phyloP scores from a whole-genome alignment of 2,329 filamentous ascomycete species.

The Colletotrichum phormii region DNA sequence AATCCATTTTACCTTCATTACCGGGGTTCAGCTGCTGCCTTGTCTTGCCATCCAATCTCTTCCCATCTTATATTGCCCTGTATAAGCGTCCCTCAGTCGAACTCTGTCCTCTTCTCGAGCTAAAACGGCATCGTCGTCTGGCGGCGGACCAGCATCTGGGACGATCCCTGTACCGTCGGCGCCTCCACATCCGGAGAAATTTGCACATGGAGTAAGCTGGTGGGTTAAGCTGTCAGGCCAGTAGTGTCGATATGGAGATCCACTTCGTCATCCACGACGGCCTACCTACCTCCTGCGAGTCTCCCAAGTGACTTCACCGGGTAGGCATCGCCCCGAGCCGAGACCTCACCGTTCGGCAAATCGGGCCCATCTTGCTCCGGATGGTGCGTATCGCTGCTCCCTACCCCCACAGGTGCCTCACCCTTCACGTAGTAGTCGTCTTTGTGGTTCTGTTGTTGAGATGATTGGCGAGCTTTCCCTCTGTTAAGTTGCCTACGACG shows the following conservation, averaged over 20 bases:
- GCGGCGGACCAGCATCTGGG: background rate
- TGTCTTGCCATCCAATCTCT: background rate
- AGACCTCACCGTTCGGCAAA: background rate
- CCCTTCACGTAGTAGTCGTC: too few species aligned
- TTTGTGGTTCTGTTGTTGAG: too few species aligned
- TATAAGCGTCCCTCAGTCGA: background rate
- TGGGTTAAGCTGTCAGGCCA: background rate
- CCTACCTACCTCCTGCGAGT: background rate
- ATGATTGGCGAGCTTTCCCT: too few species aligned
- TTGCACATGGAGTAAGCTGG: background rate
- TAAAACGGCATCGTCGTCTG: background rate
- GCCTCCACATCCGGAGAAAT: background rate
- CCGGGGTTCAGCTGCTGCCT: background rate
- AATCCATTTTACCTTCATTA: background rate
- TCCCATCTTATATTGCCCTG: background rate
- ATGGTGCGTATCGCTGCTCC: too few species aligned
- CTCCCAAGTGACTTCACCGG: background rate
- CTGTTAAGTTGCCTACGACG: too few species aligned
- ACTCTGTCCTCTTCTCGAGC: background rate
- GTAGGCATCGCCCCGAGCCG: background rate
- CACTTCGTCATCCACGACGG: background rate
- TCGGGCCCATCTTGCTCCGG: too few species aligned
- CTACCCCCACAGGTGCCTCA: too few species aligned
- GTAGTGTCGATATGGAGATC: background rate
- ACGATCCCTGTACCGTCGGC: slow-evolving; percentile 1